Base-by-base conservation (phyloP, 1,284 basidiomycete genomes). In the Cerioporus squamosus region DNA sequence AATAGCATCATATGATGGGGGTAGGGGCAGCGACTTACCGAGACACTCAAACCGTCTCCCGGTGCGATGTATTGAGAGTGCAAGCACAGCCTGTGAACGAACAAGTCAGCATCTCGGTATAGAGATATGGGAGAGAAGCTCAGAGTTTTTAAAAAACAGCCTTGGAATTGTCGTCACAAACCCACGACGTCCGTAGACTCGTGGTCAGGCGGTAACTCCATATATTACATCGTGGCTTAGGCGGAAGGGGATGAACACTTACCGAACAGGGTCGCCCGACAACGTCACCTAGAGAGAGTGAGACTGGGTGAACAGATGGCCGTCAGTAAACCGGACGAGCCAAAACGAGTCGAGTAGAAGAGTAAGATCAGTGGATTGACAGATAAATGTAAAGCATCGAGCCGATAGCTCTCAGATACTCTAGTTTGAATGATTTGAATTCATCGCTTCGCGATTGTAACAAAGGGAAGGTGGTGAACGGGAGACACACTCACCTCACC, bases 191-290 rank as follows among this genome's bases (percentile, higher is more conserved):
- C 62, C 54, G 59, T 66, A 70, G 66, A 72, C 71, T 71, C 68
- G 68, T 70, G 70, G 64, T 89, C 87, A 86, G 88, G 87, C 88
- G 88, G 88, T 90, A 90, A 90, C 78, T 90, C 88, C 88, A 82
- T 76, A 64, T 75, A 74, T 81, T 54, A 57, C 67, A 68, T 68
- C 66, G 60, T 57, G 33, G 66, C 60, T 10, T n/a, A 8, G 24
- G 6, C 8, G 45, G 36, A 33, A 24, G 29, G 49, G 47, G 47
- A 44, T n/a, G n/a, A 29, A 42, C 31, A 57, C 59, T 65, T 57
- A 63, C 43, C 24, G 22, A 26, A 18, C n/a, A 12, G 6, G 23
- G n/a, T n/a, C 33, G 8, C 33, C 12, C 33, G 12, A 2, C 24
- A 33, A 23, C 20, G n/a, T 18, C n/a, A 18, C 17, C 12, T 23